Evolutionary conservation across 768 basidiomycete genomes (phyloP), one percentile per base, ranked within the genome.

Genomic region (Lactarius akahatsu): DNA sequence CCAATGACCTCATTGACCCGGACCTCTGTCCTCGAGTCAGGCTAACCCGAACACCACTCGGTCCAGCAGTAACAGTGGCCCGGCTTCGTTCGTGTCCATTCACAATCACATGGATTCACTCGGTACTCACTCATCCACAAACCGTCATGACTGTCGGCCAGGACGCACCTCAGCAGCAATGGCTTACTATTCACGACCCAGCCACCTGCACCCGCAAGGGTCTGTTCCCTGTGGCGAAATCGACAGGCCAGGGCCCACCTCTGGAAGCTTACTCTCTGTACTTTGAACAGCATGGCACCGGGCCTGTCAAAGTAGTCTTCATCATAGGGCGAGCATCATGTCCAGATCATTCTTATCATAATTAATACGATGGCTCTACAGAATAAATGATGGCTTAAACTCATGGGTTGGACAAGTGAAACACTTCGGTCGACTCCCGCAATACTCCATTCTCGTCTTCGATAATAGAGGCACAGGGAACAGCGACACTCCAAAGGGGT

Each of bases 401-500:
- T 80, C 80, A 1, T 92, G 90, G 91, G 72, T 74, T 0, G 72
- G 78, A 0, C 91, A 93, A 73, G 87, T 94, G 3, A 74, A 81
- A 4, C 79, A 88, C 72, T 92, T 94, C 70, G 80, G 81, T 10
- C 75, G 72, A 23, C 74, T 81, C 15, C 76, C 79, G 13, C 77
- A 84, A 38, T 89, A 88, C 72, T 81, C 85, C 0, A 77, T 84
- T 15, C 78, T 94, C 2, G 89, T 91, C 4, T 92, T 94, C 72
- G 92, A 94, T 75, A 94, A 94, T 74, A 83, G 92, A 41, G 92
- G 92, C 1, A 91, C 90, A 7, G 92, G 92, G 7, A 83, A 91
- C 74, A 90, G 88, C 36, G 84, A 81, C 4, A 79, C 84, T 50
- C 92, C 92, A 0, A 76, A 79, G 54, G 92, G 92, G 1, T 90